Base-by-base conservation (phyloP, 331 rosid species). In the Dryas integrifolia region DNA sequence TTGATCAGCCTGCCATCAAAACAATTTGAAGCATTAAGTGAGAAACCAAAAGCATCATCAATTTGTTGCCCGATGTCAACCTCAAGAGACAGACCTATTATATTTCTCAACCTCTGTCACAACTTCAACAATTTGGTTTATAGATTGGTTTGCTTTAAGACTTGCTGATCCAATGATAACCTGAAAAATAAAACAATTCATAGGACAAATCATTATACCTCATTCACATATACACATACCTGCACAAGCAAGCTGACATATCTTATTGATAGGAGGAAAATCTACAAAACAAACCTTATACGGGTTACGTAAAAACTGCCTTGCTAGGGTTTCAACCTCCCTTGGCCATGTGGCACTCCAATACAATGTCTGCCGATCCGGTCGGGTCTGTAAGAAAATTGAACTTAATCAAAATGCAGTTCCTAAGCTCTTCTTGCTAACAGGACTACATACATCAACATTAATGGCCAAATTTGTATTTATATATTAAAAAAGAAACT, bases 291-390 rank as follows among this genome's bases (percentile, higher is more conserved):
- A 62, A 69, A 95, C 99, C 97, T 95, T 95, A 79, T 88, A 92
- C 16, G 99, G 84, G 72, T 82, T 88, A 52, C 82, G 87, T 78
- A 95, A 83, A 77, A 95, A 95, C 86, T 89, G 96, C 83, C 97
- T 89, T 57, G 99, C 99, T 41, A 92, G 84, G 71, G 85, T 70
- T 85, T 95, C 99, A 83, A 95, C 99, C 84, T 95, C 97, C 86
- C 86, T 92, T 79, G 99, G 99, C 99, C 99, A 95, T 11, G 99
- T 95, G 77, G 99, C 99, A 81, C 99, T 95, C 99, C 99, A 95
- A 61, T 89, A 92, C 77, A 95, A 82, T 41, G 99, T 95, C 88
- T 95, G 99, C 72, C 99, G 86, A 85, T 95, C 99, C 44, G 99
- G 99, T 63, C 97, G 92, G 74, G 92, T 88, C 99, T 95, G 87